A percentile compares a stretch with the other conserved stretches of the same genome.
These are phyloP conservation scores for Leishmania guyanensis DNA, from an alignment of 208 protist species.

Conservation along the genomic window DNA sequence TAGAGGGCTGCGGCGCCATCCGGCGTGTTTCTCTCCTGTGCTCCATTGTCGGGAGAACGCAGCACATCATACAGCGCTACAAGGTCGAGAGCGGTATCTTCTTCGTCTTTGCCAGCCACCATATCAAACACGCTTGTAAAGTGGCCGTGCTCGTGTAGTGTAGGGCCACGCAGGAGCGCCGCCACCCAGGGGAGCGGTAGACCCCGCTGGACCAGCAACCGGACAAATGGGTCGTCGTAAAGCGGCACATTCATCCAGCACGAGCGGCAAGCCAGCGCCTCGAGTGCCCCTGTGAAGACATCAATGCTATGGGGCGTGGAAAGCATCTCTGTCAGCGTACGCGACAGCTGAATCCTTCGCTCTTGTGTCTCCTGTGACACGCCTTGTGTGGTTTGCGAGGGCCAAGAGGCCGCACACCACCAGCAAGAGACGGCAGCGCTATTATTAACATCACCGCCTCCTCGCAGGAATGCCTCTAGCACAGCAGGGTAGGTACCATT, in stretches of 20 bases:
- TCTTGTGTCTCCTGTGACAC: not conserved
- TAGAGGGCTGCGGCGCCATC: conserved; percentile 18
- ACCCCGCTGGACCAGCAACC: conserved; percentile 41
- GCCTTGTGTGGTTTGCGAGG: not conserved
- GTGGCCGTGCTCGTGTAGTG: conserved; percentile 26
- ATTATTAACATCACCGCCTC: not conserved
- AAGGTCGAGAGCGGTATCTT: conserved; percentile 32
- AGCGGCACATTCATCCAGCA: conserved; percentile 62
- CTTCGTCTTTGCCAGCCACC: conserved; percentile 33
- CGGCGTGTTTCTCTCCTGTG: not conserved
- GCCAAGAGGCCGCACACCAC: conserved; percentile 30
- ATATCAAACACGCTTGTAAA: conserved; percentile 54
- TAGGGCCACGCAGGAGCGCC: conserved; percentile 47
- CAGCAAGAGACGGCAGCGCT: conserved; percentile 5
- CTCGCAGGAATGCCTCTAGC: conserved; percentile 30
- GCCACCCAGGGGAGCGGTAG: conserved; percentile 41
- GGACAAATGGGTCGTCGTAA: conserved; percentile 68
- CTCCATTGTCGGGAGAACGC: conserved; percentile 20
- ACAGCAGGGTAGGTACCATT: conserved; percentile 81
- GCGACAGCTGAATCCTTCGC: not conserved
- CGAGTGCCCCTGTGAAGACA: conserved; percentile 59
- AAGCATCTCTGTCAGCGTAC: not conserved
- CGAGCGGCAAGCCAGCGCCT: conserved; percentile 67
- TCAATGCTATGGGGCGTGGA: conserved; percentile 50
- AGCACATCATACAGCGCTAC: conserved; percentile 29